Conservation (phyloP, 2,329 filamentous ascomycete species). For the Sporothrix protearum region DNA sequence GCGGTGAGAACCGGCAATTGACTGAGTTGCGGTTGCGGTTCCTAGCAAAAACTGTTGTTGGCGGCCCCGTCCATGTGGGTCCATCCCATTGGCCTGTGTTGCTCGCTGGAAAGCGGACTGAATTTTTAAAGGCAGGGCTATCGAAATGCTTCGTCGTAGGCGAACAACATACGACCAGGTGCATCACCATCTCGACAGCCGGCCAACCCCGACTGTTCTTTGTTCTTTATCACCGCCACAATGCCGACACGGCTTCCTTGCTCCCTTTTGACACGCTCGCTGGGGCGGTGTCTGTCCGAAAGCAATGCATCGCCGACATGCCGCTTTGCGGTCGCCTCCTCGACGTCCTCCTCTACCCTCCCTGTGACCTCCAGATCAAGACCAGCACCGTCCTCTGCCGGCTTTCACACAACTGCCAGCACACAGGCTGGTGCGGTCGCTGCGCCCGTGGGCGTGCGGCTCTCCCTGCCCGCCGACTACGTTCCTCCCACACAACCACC, state of each 20-base stretch:
- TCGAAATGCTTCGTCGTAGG: constrained; percentile 14
- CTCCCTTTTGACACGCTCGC: constrained; percentile 3
- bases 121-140: constrained; percentile 13
- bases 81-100: constrained; percentile 4
- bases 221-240: neutral
- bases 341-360: neutral
- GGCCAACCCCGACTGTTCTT: neutral
- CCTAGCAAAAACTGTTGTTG: neutral
- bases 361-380: neutral
- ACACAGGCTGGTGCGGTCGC: neutral
- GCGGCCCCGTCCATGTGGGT: constrained; percentile 5
- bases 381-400: neutral
- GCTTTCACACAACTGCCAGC: constrained; percentile 21
- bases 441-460: constrained; percentile 5
- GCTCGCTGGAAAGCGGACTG: neutral
- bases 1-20: constrained; percentile 27
- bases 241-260: constrained; percentile 23
- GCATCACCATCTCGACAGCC: neutral
- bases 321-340: neutral
- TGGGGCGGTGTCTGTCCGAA: constrained; percentile 25
- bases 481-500: constrained; percentile 73
- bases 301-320: constrained; percentile 2
- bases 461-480: constrained; percentile 46
- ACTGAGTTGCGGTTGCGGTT: too few relatives aligned
- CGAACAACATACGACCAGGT: constrained; percentile 3